Evolutionary conservation across 2,329 filamentous ascomycete species (phyloP).

Genomic region (Colletotrichum noveboracense): DNA sequence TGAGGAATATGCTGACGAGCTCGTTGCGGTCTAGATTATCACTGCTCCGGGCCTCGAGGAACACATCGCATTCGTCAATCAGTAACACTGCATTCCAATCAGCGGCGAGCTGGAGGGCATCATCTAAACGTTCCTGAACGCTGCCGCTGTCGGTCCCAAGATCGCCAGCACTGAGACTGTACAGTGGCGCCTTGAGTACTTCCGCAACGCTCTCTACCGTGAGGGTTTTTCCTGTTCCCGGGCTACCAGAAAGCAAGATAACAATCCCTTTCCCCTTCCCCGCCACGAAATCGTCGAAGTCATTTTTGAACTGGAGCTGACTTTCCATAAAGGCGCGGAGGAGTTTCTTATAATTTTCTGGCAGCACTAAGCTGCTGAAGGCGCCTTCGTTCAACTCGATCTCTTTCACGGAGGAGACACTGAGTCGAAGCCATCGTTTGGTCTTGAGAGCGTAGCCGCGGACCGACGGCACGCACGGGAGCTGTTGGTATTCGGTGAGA

Average conservation of each 20-base stretch:
- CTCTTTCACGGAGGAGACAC: slow-evolving; percentile 46
- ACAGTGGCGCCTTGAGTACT: background rate
- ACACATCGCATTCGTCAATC: slow-evolving; percentile 84
- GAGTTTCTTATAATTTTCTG: slow-evolving; percentile 52
- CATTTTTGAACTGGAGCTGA: slow-evolving; percentile 40
- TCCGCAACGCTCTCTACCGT: slow-evolving; percentile 24
- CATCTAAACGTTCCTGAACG: background rate
- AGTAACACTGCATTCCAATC: slow-evolving; percentile 82
- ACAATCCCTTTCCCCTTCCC: slow-evolving; percentile 7
- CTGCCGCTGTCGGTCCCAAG: background rate
- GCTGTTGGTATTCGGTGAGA: slow-evolving; percentile 28
- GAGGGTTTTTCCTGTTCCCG: slow-evolving; percentile 6
- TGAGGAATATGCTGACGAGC: slow-evolving; percentile 40
- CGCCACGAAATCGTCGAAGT: slow-evolving; percentile 44
- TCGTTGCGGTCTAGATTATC: slow-evolving; percentile 40
- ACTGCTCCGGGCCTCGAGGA: slow-evolving; percentile 72
- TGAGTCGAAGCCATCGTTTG: slow-evolving; percentile 37
- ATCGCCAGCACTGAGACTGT: background rate
- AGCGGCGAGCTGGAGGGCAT: background rate
- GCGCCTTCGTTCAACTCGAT: slow-evolving; percentile 52
- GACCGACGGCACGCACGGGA: slow-evolving; percentile 42
- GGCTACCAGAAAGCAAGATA: background rate
- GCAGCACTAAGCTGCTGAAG: slow-evolving; percentile 53
- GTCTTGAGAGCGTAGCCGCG: slow-evolving; percentile 36
- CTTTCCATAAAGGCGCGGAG: slow-evolving; percentile 53